Percentiles rank a stretch among this genome's conserved stretches.
Conservation (phyloP, 2,329 filamentous ascomycete genomes). For the Fusarium piperis region DNA sequence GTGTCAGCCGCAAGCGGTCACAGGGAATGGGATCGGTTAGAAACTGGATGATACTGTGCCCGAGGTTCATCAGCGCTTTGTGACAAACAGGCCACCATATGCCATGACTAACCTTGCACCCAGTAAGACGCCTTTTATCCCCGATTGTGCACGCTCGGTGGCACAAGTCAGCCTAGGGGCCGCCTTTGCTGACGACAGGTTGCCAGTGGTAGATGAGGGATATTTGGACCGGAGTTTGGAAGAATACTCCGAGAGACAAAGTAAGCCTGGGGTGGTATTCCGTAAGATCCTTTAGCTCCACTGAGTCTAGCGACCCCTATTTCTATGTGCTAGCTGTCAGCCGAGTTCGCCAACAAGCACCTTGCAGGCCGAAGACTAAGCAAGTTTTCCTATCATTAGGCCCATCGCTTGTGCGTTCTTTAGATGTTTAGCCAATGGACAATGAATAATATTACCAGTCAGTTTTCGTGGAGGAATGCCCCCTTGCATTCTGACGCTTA, state of each 20-base stretch:
- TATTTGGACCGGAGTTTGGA: not conserved
- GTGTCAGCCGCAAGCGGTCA: too few relatives aligned
- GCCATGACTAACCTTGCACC: too few relatives aligned
- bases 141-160: too few relatives aligned
- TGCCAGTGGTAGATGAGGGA: not conserved
- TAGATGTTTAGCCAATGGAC: not conserved
- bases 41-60: too few relatives aligned
- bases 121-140: too few relatives aligned
- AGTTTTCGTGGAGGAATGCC: not conserved
- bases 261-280: not conserved
- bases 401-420: not conserved
- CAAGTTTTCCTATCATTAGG: not conserved
- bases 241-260: not conserved
- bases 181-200: not conserved
- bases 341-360: not conserved
- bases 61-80: too few relatives aligned
- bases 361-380: not conserved
- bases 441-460: not conserved
- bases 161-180: too few relatives aligned
- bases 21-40: too few relatives aligned
- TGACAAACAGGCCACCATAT: too few relatives aligned
- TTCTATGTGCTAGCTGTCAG: not conserved
- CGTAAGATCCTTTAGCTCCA: not conserved
- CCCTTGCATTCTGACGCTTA: not conserved
- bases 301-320: not conserved